Conservation (phyloP, 2,329 filamentous ascomycete species). For the Sordariomycetes sp. region DNA sequence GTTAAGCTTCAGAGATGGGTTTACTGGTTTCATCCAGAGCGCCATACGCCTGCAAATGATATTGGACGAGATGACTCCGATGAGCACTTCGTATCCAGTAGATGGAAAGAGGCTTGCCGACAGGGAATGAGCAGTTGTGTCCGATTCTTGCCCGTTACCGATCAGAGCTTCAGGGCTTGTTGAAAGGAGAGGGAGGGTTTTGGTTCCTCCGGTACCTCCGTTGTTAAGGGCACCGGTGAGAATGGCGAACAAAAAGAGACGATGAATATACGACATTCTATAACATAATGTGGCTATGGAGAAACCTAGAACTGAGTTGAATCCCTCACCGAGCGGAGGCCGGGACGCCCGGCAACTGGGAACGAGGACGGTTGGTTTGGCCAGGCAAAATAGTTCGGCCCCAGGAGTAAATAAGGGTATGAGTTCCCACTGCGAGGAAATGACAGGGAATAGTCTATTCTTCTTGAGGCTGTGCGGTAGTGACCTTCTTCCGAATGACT, state of each 20-base stretch:
- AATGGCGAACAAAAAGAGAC: not conserved
- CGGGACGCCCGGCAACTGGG: not conserved
- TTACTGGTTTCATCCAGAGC: not conserved
- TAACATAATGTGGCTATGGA: not conserved
- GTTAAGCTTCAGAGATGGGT: not conserved
- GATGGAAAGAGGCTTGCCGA: not conserved
- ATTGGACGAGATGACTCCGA: not conserved
- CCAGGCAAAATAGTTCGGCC: not conserved
- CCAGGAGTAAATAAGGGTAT: not conserved
- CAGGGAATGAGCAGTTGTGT: not conserved
- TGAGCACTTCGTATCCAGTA: not conserved
- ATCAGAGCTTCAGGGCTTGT: no score
- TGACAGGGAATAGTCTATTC: not conserved
- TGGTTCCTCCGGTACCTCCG: no score
- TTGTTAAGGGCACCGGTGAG: not conserved
- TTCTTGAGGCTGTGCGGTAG: constrained; percentile 10
- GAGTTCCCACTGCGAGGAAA: not conserved
- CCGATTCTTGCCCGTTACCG: no score
- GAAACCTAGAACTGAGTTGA: not conserved
- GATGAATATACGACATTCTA: not conserved
- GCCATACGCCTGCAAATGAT: not conserved
- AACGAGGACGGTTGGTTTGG: not conserved
- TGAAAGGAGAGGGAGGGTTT: no score
- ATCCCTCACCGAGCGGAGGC: not conserved
- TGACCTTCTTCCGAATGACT: constrained; percentile 25